A percentile compares a stretch with the other conserved stretches of the same genome.
Conservation (phyloP, 1,284 basidiomycete species). For the Termitomyces sp. region DNA sequence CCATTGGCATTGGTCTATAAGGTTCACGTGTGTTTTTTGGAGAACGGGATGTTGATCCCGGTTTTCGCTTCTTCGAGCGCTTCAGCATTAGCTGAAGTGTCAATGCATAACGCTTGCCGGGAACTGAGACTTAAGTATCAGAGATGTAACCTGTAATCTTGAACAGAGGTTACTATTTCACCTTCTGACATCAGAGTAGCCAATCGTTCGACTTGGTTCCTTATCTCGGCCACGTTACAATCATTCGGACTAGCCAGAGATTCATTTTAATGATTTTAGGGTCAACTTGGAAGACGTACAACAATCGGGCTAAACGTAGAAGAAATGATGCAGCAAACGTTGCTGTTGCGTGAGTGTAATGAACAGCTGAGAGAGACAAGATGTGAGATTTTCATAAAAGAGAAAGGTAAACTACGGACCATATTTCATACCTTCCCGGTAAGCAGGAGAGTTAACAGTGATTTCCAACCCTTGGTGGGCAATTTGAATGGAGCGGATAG, state of each 20-base stretch:
- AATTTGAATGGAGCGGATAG: conserved; percentile 66
- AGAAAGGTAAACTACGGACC: conserved; percentile 40
- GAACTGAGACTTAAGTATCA: conserved; percentile 48
- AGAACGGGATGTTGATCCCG: conserved; percentile 51
- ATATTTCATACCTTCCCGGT: conserved; percentile 87
- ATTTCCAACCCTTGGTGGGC: conserved; percentile 68
- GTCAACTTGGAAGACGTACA: conserved; percentile 47
- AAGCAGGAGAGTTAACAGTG: conserved; percentile 72
- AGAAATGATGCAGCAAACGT: conserved; percentile 89
- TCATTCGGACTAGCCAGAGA: conserved; percentile 63
- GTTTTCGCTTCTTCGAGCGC: conserved; percentile 66
- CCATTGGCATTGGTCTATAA: conserved; percentile 37
- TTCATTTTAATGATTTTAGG: conserved; percentile 4
- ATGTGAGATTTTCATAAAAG: conserved; percentile 7
- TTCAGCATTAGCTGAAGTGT: conserved; percentile 86
- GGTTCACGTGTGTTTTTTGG: conserved; percentile 50
- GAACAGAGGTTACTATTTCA: conserved; percentile 30
- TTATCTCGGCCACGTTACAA: conserved; percentile 72
- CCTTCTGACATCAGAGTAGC: conserved; percentile 72
- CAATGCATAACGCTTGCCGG: conserved; percentile 84
- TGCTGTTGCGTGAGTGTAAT: conserved; percentile 87
- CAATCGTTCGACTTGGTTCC: conserved; percentile 74
- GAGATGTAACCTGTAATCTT: not conserved
- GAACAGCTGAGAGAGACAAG: conserved; percentile 55
- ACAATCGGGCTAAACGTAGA: conserved; percentile 78